A percentile compares a stretch with the other conserved stretches of the same genome.
Conservation (phyloP, 179 eudicot species). For the Nepenthes alata region DNA sequence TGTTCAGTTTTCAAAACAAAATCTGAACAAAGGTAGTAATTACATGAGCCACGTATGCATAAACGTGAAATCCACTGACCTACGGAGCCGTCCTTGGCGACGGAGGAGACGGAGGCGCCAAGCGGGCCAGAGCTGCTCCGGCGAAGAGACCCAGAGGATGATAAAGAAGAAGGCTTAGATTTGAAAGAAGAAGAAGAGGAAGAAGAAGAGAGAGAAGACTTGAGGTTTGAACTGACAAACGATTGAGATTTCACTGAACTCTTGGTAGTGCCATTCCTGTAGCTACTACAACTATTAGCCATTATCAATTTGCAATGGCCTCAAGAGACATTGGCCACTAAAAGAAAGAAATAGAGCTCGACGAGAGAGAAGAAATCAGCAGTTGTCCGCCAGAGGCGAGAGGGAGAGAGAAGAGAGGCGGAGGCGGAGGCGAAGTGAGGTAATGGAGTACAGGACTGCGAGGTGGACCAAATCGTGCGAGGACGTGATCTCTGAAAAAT, state of each 20-base stretch:
- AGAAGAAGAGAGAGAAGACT: constrained; percentile 30
- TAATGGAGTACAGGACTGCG: constrained; percentile 13
- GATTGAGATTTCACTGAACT: constrained; percentile 15
- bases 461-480: constrained; percentile 13
- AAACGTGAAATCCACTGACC: constrained; percentile 14
- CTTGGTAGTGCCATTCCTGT: constrained; percentile 24
- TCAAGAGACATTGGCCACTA: constrained; percentile 6
- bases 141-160: constrained; percentile 20
- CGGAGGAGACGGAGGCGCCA: constrained; percentile 8
- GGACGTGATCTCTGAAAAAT: not conserved
- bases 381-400: not conserved
- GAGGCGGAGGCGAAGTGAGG: not conserved
- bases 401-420: not conserved
- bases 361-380: not conserved
- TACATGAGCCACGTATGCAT: too few species aligned
- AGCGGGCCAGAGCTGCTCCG: constrained; percentile 37
- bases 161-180: constrained; percentile 32
- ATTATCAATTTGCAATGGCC: constrained; percentile 9
- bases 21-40: too few species aligned
- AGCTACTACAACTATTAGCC: constrained; percentile 18
- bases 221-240: constrained; percentile 23
- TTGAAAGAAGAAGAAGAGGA: constrained; percentile 26
- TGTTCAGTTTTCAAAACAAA: too few species aligned
- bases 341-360: constrained; percentile 3
- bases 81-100: constrained; percentile 26